Evolutionary conservation across 805 yeast species (phyloP).

Genomic region (Hanseniaspora hatyaiensis): DNA sequence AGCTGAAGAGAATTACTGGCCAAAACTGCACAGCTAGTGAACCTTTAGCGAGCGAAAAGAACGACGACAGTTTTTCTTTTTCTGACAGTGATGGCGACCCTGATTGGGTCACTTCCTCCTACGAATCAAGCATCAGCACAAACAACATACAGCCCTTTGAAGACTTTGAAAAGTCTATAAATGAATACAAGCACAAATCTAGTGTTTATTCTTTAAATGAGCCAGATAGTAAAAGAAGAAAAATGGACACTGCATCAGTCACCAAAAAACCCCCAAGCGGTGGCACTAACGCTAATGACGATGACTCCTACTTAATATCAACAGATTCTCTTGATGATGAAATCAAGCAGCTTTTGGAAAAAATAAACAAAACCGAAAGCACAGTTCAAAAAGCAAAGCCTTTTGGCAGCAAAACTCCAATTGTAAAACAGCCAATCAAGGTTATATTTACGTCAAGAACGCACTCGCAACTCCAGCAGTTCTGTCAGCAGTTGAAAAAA

Average conservation of each 20-base stretch:
- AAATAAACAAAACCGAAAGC: slow-evolving; percentile 16
- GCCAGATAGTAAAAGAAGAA: slow-evolving; percentile 19
- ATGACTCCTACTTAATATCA: slow-evolving; percentile 29
- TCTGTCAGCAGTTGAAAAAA: slow-evolving; percentile 55
- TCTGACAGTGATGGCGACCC: slow-evolving; percentile 48
- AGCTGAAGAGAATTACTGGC: slow-evolving; percentile 19
- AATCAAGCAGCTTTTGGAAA: slow-evolving; percentile 34
- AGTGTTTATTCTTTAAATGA: slow-evolving; percentile 12
- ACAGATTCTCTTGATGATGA: slow-evolving; percentile 26
- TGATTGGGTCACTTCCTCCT: slow-evolving; percentile 48
- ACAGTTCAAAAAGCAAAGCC: too few species aligned
- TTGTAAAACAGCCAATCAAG: slow-evolving; percentile 34
- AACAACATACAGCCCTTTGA: slow-evolving; percentile 23
- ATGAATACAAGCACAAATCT: slow-evolving; percentile 22
- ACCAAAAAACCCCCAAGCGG: neutral
- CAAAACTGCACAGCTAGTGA: too few species aligned
- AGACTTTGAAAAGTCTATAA: slow-evolving; percentile 31
- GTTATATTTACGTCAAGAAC: slow-evolving; percentile 75
- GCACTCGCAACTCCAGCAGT: slow-evolving; percentile 77
- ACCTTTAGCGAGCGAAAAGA: slow-evolving; percentile 21
- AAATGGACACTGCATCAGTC: slow-evolving; percentile 21
- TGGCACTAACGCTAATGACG: slow-evolving; percentile 21
- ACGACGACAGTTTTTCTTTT: slow-evolving; percentile 23
- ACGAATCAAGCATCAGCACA: slow-evolving; percentile 24
- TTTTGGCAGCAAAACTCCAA: too few species aligned